Evolutionary conservation across 2,329 filamentous ascomycete species (phyloP).

Genomic region (Colletotrichum sp.): DNA sequence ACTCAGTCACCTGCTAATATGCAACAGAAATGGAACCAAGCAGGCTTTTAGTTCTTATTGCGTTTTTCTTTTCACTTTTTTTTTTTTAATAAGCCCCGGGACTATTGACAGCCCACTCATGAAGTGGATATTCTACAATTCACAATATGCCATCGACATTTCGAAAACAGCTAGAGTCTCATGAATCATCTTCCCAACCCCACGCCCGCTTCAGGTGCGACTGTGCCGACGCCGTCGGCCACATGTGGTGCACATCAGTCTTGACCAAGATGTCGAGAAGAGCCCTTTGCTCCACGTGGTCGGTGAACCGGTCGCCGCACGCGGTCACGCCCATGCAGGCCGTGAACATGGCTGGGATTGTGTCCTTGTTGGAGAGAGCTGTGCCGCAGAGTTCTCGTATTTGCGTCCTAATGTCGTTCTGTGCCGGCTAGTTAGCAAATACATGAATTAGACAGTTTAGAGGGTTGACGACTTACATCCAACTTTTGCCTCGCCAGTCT

Average conservation of each 20-base stretch:
- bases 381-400: conserved; percentile 64
- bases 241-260: conserved; percentile 54
- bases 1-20: neutral
- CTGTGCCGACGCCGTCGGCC: conserved; percentile 54
- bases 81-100: neutral
- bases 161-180: neutral
- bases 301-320: conserved; percentile 53
- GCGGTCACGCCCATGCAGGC: conserved; percentile 58
- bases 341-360: conserved; percentile 61
- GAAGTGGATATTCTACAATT: neutral
- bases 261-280: conserved; percentile 49
- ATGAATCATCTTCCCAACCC: conserved; percentile 41
- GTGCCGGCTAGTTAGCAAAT: neutral
- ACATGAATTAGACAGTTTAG: no score
- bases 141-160: neutral
- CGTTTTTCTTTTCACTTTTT: neutral
- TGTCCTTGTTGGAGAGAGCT: conserved; percentile 59
- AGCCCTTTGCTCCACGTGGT: conserved; percentile 49
- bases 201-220: conserved; percentile 51
- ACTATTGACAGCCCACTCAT: neutral
- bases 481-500: conserved; percentile 34
- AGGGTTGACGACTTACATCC: conserved; percentile 31
- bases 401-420: conserved; percentile 49
- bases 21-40: neutral
- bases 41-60: neutral